Evolutionary conservation across 768 basidiomycete species (phyloP).

Genomic region (Gymnopilus dilepis): DNA sequence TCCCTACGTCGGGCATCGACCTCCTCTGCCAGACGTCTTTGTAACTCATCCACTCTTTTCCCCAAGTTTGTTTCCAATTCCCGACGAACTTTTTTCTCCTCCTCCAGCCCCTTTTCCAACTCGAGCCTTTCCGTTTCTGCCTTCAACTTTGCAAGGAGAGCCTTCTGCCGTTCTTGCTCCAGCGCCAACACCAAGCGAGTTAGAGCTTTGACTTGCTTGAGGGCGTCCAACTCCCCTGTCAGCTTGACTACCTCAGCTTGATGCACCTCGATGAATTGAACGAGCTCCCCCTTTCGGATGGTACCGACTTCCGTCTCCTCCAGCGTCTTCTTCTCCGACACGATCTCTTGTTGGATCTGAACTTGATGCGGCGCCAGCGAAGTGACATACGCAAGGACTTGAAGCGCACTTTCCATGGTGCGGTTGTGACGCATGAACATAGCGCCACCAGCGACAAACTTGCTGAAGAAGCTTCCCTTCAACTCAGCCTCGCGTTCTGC

Average conservation of each 20-base stretch:
- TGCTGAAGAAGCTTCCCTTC: slow-evolving; percentile 44
- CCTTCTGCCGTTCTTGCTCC: not conserved
- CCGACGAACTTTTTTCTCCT: not conserved
- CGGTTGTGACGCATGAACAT: slow-evolving; percentile 40
- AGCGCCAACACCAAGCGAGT: not conserved
- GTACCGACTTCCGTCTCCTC: slow-evolving; percentile 33
- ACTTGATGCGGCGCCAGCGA: slow-evolving; percentile 7
- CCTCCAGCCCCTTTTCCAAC: not conserved
- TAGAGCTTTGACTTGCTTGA: not conserved
- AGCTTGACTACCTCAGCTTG: not conserved
- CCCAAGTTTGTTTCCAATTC: not conserved
- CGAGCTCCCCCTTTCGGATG: not conserved
- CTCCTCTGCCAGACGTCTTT: not conserved
- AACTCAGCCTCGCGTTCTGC: slow-evolving; percentile 44
- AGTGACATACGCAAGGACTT: slow-evolving; percentile 36
- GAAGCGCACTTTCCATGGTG: slow-evolving; percentile 34
- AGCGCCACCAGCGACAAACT: slow-evolving; percentile 45
- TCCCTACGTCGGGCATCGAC: not conserved
- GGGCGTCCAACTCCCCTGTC: not conserved
- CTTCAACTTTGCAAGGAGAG: not conserved
- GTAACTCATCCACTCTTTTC: not conserved
- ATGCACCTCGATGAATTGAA: not conserved
- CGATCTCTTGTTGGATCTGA: slow-evolving; percentile 25
- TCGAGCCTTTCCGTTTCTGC: not conserved
- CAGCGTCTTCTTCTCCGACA: slow-evolving; percentile 27